Base-by-base conservation (phyloP, 192 early-diverging fungal genomes). In the Phycomyces blakesleeanus region DNA sequence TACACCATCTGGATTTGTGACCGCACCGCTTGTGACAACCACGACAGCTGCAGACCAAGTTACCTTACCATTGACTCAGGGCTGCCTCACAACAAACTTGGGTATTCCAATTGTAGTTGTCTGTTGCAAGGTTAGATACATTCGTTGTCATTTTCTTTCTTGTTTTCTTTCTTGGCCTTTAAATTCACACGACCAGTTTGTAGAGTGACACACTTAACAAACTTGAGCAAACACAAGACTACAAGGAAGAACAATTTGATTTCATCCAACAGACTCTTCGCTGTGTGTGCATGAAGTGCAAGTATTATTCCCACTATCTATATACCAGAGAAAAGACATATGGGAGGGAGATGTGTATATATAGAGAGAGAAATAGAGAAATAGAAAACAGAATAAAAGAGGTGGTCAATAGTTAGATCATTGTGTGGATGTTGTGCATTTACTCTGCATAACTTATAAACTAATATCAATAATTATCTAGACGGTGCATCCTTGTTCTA, bases 191-290 rank as follows among this genome's bases (percentile, higher is more conserved):
- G 20, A 10, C 7, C 39, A 64, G 6, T 12, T 5, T 24, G 6
- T 20, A 75, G 67, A 74, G 67, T 78, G 96, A 98, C 59, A 61
- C 79, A 11, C 84, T 91, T 57, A 78, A 75, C 64, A 69, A 67
- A 37, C 69, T 96, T 63, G 94, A 95, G 75, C 85, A 89, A 42
- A 89, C 93, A 37, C 76, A 83, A 29, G 93, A 87, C n/a, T 96
- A 84, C 72, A 87, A 85, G 67, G 95, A 98, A 55, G 94, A 95
- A 58, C 87, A 89, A 44, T 95, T 98, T 76, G 96, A 98, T 71
- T 96, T 88, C 72, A 92, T 98, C 63, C 95, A 97, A 71, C 94
- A 97, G 69, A 82, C 84, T 25, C 77, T 96, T 47, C 85, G 96
- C 55, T 91, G 94, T 24, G 80, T 95, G 7, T 93, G 91, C 69